Conservation (phyloP, 352 stramenopile species). For the Pythium scleroteichum region DNA sequence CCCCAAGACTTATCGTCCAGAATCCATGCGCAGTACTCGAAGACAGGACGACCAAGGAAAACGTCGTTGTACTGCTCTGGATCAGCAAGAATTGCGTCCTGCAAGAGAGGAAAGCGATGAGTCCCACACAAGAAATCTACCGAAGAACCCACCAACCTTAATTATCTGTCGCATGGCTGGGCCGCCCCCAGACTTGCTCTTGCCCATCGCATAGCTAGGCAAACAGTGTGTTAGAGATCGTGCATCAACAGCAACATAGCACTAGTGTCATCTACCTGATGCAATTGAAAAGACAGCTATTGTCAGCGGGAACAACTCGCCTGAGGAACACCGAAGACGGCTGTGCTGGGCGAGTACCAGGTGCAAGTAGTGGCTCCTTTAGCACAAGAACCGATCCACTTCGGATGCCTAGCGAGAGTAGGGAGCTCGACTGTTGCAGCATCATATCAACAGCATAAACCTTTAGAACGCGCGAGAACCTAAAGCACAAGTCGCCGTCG, state of each 20-base stretch:
- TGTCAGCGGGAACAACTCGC: constrained; percentile 78
- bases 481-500: no score
- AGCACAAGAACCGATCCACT: constrained; percentile 73
- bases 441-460: constrained; percentile 6
- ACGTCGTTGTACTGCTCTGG: constrained; percentile 70
- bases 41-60: constrained; percentile 72
- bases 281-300: constrained; percentile 88
- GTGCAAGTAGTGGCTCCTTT: constrained; percentile 49
- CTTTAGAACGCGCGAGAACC: background rate
- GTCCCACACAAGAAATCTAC: no score
- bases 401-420: constrained; percentile 55
- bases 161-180: constrained; percentile 69
- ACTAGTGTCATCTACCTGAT: constrained; percentile 45
- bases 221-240: background rate
- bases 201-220: constrained; percentile 61
- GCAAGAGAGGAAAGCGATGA: background rate
- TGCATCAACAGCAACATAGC: background rate
- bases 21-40: constrained; percentile 87
- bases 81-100: constrained; percentile 65
- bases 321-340: constrained; percentile 62
- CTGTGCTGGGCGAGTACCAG: constrained; percentile 7
- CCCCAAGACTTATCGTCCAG: constrained; percentile 81
- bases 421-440: constrained; percentile 15
- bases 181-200: constrained; percentile 58
- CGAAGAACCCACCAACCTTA: constrained; percentile 29